Evolutionary conservation across 495 filamentous ascomycete genomes (phyloP).

Genomic region (Neurospora pannonica): DNA sequence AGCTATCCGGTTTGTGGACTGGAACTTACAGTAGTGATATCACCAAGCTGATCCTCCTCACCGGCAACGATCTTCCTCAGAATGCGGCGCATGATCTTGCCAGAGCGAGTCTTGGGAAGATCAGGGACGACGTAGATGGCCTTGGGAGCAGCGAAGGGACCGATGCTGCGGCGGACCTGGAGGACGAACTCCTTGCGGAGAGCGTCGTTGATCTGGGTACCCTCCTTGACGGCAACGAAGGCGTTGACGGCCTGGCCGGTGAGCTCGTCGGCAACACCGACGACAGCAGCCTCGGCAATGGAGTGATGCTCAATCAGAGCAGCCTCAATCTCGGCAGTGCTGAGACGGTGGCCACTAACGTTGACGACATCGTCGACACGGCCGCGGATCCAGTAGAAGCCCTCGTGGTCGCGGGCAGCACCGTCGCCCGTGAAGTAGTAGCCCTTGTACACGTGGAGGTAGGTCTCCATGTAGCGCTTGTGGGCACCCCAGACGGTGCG

Average conservation of each 20-base stretch:
- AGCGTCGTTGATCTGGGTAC: slow-evolving; percentile 66
- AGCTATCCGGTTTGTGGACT: not conserved
- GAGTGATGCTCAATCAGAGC: slow-evolving; percentile 84
- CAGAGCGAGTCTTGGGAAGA: slow-evolving; percentile 89
- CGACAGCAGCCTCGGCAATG: slow-evolving; percentile 91
- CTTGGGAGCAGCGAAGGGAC: slow-evolving; percentile 95
- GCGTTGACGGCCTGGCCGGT: slow-evolving; percentile 96
- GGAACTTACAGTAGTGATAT: slow-evolving; percentile 74
- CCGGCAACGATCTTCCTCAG: slow-evolving; percentile 92
- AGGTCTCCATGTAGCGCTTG: slow-evolving; percentile 98
- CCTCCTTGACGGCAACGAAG: slow-evolving; percentile 89
- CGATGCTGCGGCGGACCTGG: slow-evolving; percentile 94
- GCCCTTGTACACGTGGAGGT: slow-evolving; percentile 95
- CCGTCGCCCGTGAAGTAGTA: slow-evolving; percentile 99
- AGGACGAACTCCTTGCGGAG: slow-evolving; percentile 85
- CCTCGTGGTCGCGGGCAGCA: slow-evolving; percentile 93
- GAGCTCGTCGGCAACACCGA: slow-evolving; percentile 85
- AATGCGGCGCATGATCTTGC: slow-evolving; percentile 98
- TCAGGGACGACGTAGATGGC: slow-evolving; percentile 82
- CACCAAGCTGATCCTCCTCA: slow-evolving; percentile 93
- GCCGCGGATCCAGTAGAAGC: slow-evolving; percentile 99
- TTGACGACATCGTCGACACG: slow-evolving; percentile 99
- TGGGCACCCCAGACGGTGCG: slow-evolving; percentile 97
- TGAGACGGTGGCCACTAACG: slow-evolving; percentile 89
- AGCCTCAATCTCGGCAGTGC: slow-evolving; percentile 96